phyloP scores from a whole-genome alignment of 129 eudicot species.

The Flaveria robusta region DNA sequence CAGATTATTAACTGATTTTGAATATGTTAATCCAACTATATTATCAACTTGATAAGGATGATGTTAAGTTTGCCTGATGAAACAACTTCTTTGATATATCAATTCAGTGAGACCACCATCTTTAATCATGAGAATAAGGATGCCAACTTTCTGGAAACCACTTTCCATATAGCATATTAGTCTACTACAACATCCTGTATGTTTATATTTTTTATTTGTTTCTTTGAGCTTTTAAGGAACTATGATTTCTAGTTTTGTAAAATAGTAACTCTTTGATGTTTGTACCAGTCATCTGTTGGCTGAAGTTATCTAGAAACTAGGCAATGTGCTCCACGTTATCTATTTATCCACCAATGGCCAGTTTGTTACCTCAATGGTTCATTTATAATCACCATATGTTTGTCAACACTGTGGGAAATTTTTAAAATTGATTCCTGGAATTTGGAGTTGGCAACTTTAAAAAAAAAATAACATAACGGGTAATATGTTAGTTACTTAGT shows the following conservation, averaged over 20 bases:
- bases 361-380: neutral
- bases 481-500: neutral
- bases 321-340: neutral
- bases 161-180: neutral
- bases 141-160: neutral
- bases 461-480: neutral
- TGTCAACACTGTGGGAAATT: neutral
- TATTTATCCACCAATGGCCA: neutral
- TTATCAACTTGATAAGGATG: neutral
- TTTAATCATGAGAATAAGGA: neutral
- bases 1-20: neutral
- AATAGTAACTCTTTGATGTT: neutral
- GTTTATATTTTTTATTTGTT: neutral
- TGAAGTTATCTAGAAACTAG: neutral
- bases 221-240: neutral
- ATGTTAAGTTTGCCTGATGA: neutral
- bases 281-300: neutral
- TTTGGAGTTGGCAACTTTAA: neutral
- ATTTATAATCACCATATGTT: conserved; percentile 8
- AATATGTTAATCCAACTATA: neutral
- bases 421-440: neutral
- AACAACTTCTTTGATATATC: neutral
- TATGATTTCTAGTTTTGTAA: neutral
- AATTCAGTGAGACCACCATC: neutral
- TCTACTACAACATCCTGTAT: neutral